Conservation (phyloP, 2,329 filamentous ascomycete genomes). For the Aspergillus candidus region DNA sequence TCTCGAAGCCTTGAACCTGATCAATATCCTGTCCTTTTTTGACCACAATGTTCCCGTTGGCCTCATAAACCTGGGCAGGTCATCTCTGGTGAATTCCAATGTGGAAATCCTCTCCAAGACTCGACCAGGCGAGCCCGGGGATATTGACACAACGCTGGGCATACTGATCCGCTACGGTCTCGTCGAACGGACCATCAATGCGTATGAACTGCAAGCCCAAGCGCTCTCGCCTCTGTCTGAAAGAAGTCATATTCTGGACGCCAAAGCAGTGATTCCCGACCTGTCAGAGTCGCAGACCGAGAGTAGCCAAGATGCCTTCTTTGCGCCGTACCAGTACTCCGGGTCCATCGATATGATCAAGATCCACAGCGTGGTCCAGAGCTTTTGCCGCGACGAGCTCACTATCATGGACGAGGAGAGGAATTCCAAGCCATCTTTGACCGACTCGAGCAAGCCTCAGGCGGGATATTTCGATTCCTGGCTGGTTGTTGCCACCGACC, state of each 20-base stretch:
- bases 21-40: slow-evolving; percentile 60
- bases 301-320: slow-evolving; percentile 30
- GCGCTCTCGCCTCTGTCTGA: slow-evolving; percentile 16
- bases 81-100: slow-evolving; percentile 26
- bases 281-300: slow-evolving; percentile 31
- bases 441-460: slow-evolving; percentile 11
- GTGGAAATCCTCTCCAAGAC: slow-evolving; percentile 35
- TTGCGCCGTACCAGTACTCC: slow-evolving; percentile 24
- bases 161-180: slow-evolving; percentile 43
- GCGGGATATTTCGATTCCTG: slow-evolving; percentile 37
- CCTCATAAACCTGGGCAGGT: slow-evolving; percentile 53
- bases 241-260: slow-evolving; percentile 17
- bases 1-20: slow-evolving; percentile 56
- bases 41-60: slow-evolving; percentile 61
- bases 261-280: slow-evolving; percentile 20
- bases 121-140: slow-evolving; percentile 28
- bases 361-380: slow-evolving; percentile 44
- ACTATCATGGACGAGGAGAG: slow-evolving; percentile 31
- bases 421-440: slow-evolving; percentile 7
- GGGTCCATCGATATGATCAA: slow-evolving; percentile 40
- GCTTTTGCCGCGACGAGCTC: slow-evolving; percentile 43
- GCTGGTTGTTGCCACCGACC: slow-evolving; percentile 37
- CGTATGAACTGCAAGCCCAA: slow-evolving; percentile 20
- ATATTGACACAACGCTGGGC: slow-evolving; percentile 43
- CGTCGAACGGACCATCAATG: slow-evolving; percentile 36